Base-by-base conservation (phyloP, 2,329 filamentous ascomycete genomes). In the Aspergillus ustus region DNA sequence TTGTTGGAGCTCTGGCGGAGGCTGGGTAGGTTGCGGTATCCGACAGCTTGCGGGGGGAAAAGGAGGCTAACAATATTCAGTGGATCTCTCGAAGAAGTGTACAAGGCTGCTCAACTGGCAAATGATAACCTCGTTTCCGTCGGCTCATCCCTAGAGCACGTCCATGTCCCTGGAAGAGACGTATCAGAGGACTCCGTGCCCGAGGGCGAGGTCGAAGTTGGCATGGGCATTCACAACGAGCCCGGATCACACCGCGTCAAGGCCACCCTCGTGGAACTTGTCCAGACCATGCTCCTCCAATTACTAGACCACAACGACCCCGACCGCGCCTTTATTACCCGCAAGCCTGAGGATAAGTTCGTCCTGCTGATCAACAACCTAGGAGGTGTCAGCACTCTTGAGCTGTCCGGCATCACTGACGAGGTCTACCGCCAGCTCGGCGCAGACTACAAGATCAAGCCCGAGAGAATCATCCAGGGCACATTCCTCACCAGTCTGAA, bases 141-240 rank as follows among this genome's bases (percentile, higher is more conserved):
- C 22, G 94, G 93, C 17, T 91, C 91, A 3, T 94, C 91, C 57
- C 80, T 97, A 46, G 89, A 91, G 66, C 93, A 96, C 74, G 93
- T 97, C n/a, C 94, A 97, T 73, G 91, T 97, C 0, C 94, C 94
- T 0, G 93, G 94, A 4, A 85, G 93, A 63, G 85, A 81, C 1
- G 73, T 81, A 7, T 76, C 80, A 0, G 84, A 87, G 25, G 87
- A 88, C 29, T 73, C 74, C 13, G 75, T 81, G 53, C 75, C 80
- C 0, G 69, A 82, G 17, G 83, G 82, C 20, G 85, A 89, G 69
- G 81, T 89, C 22, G 88, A 91, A 76, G 81, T 90, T 65, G 89
- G 89, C 1, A 91, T 91, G 89, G 89, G 89, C 8, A 91, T 91
- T 67, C 88, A 91, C 73, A 90, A 90, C 66, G 86, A 88, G 69